These are phyloP conservation scores for Populus tomentosa DNA, from an alignment of 441 rosid species.

Conservation along the genomic window DNA sequence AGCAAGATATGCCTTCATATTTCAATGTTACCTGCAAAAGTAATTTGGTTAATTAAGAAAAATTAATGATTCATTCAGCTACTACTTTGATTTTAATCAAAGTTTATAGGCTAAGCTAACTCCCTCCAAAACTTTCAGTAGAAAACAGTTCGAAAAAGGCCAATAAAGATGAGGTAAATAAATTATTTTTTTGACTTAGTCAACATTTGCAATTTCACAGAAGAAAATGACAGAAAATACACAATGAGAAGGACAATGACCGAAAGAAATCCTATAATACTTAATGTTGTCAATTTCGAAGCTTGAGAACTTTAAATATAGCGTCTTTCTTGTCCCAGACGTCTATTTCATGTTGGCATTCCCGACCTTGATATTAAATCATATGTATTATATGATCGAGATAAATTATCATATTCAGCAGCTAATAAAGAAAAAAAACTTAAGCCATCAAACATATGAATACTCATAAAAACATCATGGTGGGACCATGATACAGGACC, in stretches of 20 bases:
- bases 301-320: not conserved
- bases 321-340: constrained; percentile 3
- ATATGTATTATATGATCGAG: not conserved
- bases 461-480: not conserved
- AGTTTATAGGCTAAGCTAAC: not conserved
- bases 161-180: not conserved
- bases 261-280: not conserved
- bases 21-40: constrained; percentile 23
- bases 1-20: constrained; percentile 21
- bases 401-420: constrained; percentile 12
- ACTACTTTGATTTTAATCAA: not conserved
- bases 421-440: constrained; percentile 9
- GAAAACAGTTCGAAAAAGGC: not conserved
- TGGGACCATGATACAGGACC: constrained; percentile 13
- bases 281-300: not conserved
- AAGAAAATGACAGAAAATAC: not conserved
- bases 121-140: not conserved
- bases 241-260: not conserved
- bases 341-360: constrained; percentile 20
- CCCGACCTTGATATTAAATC: not conserved
- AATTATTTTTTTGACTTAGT: constrained; percentile 1
- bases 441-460: not conserved
- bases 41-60: constrained; percentile 14
- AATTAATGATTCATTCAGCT: not conserved
- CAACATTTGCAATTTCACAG: not conserved